A percentile compares a stretch with the other conserved stretches of the same genome.
phyloP scores from a whole-genome alignment of 306 rosid genomes.

The Vigna trinervia region DNA sequence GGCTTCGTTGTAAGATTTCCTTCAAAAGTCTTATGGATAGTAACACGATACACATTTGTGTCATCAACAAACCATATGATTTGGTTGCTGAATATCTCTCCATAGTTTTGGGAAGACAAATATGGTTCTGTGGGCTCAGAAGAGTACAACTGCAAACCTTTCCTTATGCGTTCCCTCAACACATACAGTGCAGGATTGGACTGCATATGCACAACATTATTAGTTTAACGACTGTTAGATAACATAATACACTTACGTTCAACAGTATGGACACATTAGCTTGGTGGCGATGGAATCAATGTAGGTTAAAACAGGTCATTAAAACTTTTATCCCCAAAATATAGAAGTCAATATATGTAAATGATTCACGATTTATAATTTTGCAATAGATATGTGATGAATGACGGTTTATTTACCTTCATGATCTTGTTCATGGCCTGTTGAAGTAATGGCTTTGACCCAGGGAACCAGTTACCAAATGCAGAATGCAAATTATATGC shows the following conservation, averaged over 20 bases:
- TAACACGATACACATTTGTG: conserved; percentile 97
- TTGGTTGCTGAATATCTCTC: conserved; percentile 99
- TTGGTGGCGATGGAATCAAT: neutral
- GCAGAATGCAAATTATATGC: conserved; percentile 99
- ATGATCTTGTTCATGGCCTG: conserved; percentile 99
- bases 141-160: conserved; percentile 97
- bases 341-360: neutral
- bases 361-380: conserved; percentile 19
- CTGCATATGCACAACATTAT: conserved; percentile 60
- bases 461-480: conserved; percentile 99
- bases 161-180: conserved; percentile 96
- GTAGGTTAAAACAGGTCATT: neutral
- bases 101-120: conserved; percentile 96
- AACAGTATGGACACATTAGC: neutral
- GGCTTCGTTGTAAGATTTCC: conserved; percentile 99
- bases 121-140: conserved; percentile 99
- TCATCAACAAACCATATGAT: conserved; percentile 99
- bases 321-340: neutral
- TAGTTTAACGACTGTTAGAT: conserved; percentile 15
- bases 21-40: conserved; percentile 97
- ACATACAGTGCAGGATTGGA: conserved; percentile 99
- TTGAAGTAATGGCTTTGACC: conserved; percentile 93
- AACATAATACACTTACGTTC: conserved; percentile 15
- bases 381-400: neutral
- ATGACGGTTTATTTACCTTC: conserved; percentile 65